A percentile compares a stretch with the other conserved stretches of the same genome.
These are phyloP conservation scores for Penicillium tannophilum DNA, from an alignment of 495 filamentous ascomycete genomes.

Conservation along the genomic window DNA sequence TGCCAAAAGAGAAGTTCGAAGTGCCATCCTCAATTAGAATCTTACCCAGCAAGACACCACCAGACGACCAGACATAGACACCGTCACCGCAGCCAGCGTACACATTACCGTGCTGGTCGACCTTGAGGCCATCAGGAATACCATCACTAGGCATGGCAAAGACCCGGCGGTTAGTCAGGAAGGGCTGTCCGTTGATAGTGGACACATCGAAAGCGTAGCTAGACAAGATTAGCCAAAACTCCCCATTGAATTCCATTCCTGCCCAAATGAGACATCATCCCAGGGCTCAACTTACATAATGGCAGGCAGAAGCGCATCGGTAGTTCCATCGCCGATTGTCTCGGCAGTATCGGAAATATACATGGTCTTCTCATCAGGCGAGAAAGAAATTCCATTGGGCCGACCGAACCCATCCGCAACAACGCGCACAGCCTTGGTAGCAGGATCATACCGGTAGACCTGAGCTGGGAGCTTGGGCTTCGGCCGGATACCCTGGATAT, in stretches of 20 bases:
- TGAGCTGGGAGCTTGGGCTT: slow-evolving; percentile 47
- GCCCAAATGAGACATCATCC: background rate
- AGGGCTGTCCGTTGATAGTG: slow-evolving; percentile 29
- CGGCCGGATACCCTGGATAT: slow-evolving; percentile 43
- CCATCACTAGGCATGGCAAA: slow-evolving; percentile 61
- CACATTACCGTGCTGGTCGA: slow-evolving; percentile 61
- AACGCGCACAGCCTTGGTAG: slow-evolving; percentile 45
- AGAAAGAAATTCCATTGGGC: slow-evolving; percentile 52
- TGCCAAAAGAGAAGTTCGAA: slow-evolving; percentile 50
- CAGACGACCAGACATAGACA: slow-evolving; percentile 61
- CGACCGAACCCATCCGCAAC: slow-evolving; percentile 54
- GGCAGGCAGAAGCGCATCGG: slow-evolving; percentile 20
- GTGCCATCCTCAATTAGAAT: slow-evolving; percentile 46
- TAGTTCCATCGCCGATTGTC: slow-evolving; percentile 26
- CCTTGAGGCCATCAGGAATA: slow-evolving; percentile 63
- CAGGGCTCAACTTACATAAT: slow-evolving; percentile 26
- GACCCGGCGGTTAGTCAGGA: slow-evolving; percentile 53
- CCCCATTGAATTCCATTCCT: background rate
- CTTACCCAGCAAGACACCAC: slow-evolving; percentile 56
- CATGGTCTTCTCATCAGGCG: slow-evolving; percentile 46
- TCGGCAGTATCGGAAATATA: slow-evolving; percentile 55
- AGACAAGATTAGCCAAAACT: background rate
- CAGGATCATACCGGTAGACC: slow-evolving; percentile 56
- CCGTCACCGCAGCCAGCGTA: slow-evolving; percentile 64
- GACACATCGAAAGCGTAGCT: slow-evolving; percentile 35